These are phyloP conservation scores for Conidiobolus incongruus DNA, from an alignment of 371 early-diverging fungal genomes.

Conservation along the genomic window DNA sequence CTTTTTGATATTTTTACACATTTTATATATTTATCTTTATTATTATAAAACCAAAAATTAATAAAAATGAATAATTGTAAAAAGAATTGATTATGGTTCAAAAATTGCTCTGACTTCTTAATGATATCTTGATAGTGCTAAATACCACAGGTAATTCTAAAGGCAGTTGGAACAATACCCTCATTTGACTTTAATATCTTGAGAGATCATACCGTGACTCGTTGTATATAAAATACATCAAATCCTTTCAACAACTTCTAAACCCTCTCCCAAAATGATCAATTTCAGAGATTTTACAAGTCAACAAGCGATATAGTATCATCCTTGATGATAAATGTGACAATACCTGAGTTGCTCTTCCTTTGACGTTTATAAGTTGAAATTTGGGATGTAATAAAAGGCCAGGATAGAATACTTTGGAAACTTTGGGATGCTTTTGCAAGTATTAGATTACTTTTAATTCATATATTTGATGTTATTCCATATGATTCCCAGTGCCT, in stretches of 20 bases:
- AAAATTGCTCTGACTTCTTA: no score
- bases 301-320: conserved; percentile 31
- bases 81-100: no score
- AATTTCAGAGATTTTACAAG: conserved; percentile 39
- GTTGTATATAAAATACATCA: conserved; percentile 65
- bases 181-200: no score
- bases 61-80: no score
- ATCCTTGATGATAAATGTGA: conserved; percentile 62
- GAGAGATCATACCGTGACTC: no score
- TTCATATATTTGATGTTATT: conserved; percentile 71
- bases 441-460: conserved; percentile 46
- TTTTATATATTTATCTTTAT: no score
- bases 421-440: conserved; percentile 33
- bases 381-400: conserved; percentile 61
- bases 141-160: no score
- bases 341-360: conserved; percentile 69
- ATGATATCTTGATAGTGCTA: no score
- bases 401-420: conserved; percentile 69
- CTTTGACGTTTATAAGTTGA: conserved; percentile 48
- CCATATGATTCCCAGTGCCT: conserved; percentile 87
- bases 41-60: no score
- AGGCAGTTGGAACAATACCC: no score
- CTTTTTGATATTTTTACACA: no score
- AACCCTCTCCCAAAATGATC: conserved; percentile 63
- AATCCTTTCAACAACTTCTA: conserved; percentile 72